phyloP scores from a whole-genome alignment of 345 rosid genomes.

The Syzygium aromaticum region DNA sequence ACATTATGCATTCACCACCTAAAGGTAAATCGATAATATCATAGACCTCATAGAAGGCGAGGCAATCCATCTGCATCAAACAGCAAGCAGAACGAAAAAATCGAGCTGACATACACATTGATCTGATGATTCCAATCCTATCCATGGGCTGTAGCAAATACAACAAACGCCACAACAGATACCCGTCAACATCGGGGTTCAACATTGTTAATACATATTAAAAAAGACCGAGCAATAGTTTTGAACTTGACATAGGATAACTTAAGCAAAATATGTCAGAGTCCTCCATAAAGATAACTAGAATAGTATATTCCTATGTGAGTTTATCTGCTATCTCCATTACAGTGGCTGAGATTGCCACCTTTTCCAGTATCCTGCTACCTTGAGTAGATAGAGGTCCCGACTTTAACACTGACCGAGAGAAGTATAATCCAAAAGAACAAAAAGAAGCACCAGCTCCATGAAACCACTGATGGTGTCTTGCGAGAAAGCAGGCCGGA shows the following conservation, averaged over 20 bases:
- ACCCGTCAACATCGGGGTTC: not conserved
- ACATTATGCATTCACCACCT: not conserved
- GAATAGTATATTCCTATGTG: conserved; percentile 1
- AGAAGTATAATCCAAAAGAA: conserved; percentile 65
- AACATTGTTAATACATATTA: not conserved
- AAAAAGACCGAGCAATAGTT: not conserved
- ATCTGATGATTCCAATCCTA: not conserved
- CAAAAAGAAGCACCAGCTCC: conserved; percentile 38
- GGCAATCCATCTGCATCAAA: not conserved
- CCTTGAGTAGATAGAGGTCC: conserved; percentile 42
- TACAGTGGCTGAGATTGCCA: not conserved
- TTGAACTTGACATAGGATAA: not conserved
- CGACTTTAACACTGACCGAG: conserved; percentile 54
- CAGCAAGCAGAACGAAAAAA: not conserved
- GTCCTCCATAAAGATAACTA: conserved; percentile 7
- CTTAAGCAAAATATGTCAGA: not conserved
- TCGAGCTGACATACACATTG: not conserved
- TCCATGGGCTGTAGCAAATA: not conserved
- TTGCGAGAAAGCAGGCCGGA: conserved; percentile 22
- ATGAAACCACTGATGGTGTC: conserved; percentile 22
- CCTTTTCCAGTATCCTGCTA: conserved; percentile 6
- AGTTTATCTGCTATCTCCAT: not conserved
- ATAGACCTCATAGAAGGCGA: not conserved
- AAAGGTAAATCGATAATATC: not conserved
- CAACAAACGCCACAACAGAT: not conserved